Conservation (phyloP, 129 eudicot genomes). For the Kitagawia praeruptora region DNA sequence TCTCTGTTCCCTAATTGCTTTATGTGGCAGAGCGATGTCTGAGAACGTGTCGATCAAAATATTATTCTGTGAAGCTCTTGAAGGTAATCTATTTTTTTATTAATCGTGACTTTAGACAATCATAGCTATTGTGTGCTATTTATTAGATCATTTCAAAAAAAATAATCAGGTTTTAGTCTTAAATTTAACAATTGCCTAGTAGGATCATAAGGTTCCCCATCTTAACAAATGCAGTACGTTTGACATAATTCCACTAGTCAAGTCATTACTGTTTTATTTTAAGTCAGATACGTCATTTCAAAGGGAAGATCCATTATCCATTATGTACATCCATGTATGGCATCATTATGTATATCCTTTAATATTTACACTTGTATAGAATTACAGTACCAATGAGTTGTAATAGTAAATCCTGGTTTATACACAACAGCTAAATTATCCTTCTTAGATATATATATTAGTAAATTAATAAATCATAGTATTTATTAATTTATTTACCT, state of each 20-base stretch:
- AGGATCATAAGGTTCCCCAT: background rate
- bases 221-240: background rate
- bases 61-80: constrained; percentile 55
- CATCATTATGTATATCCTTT: too few species aligned
- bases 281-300: background rate
- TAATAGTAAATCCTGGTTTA: too few species aligned
- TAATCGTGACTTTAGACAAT: background rate
- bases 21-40: constrained; percentile 66
- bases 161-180: background rate
- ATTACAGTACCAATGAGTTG: too few species aligned
- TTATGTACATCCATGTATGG: too few species aligned
- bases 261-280: background rate
- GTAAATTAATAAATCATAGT: too few species aligned
- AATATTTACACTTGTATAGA: too few species aligned
- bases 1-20: constrained; percentile 65
- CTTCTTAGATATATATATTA: too few species aligned
- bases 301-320: too few species aligned
- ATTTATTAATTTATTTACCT: too few species aligned
- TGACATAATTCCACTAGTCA: background rate
- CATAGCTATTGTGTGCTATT: background rate
- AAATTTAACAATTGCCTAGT: background rate
- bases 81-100: constrained; percentile 40
- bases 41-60: constrained; percentile 79
- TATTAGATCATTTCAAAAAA: background rate
- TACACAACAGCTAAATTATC: too few species aligned